These are phyloP conservation scores for Neocallimastix lanati DNA, from an alignment of 192 early-diverging fungal species.

Conservation along the genomic window DNA sequence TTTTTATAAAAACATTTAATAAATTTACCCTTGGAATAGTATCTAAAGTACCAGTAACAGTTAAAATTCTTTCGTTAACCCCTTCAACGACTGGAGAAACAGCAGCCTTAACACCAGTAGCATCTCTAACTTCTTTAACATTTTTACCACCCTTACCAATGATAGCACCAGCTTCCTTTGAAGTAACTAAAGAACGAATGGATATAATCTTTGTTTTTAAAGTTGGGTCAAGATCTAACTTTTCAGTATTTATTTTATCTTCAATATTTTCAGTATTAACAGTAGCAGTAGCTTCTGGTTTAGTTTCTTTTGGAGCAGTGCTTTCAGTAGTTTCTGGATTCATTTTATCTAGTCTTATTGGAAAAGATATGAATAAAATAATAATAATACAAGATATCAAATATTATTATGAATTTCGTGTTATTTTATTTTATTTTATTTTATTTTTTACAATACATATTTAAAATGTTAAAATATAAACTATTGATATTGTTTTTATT, in stretches of 20 bases:
- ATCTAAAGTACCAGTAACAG: slow-evolving; percentile 18
- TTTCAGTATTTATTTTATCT: not conserved
- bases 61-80: slow-evolving; percentile 59
- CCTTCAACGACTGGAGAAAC: slow-evolving; percentile 78
- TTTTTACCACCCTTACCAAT: not conserved
- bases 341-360: not conserved
- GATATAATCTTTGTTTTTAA: not conserved
- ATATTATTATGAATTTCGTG: no score
- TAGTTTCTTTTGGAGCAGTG: not conserved
- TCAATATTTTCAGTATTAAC: not conserved
- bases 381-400: no score
- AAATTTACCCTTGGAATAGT: slow-evolving; percentile 10
- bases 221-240: not conserved
- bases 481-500: no score
- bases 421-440: no score
- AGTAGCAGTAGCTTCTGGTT: not conserved
- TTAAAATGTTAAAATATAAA: no score
- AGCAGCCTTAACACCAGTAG: no score
- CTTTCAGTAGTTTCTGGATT: not conserved
- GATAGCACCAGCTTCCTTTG: not conserved
- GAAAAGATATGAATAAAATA: no score
- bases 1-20: no score
- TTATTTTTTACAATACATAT: no score
- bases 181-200: not conserved
- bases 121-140: slow-evolving; percentile 57